Conservation (phyloP, 352 stramenopile species). For the Pythium vanterpoolii region DNA sequence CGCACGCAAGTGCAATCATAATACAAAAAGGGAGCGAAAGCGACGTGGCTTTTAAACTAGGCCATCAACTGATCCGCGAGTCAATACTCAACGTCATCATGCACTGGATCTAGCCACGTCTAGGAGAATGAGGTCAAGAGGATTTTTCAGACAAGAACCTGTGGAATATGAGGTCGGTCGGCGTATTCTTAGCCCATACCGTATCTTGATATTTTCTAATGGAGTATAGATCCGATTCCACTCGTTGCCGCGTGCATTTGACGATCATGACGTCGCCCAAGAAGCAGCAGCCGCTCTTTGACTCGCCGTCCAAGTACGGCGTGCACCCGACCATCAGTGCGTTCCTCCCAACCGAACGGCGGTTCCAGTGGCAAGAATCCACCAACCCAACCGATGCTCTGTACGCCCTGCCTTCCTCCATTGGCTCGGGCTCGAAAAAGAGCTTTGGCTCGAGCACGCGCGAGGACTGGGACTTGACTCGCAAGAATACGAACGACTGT, state of each 20-base stretch:
- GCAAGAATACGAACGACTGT: constrained; percentile 58
- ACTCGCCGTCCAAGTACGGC: constrained; percentile 70
- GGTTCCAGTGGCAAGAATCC: constrained; percentile 70
- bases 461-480: constrained; percentile 71
- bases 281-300: constrained; percentile 58
- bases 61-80: not conserved
- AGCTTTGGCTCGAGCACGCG: constrained; percentile 77
- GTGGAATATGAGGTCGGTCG: no score
- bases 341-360: constrained; percentile 60
- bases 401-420: constrained; percentile 64
- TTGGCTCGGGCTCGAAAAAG: constrained; percentile 55
- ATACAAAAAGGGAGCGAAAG: no score
- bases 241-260: no score
- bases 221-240: no score
- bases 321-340: constrained; percentile 67
- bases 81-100: not conserved
- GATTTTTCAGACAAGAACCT: not conserved
- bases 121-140: not conserved
- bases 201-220: not conserved
- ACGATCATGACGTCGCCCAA: constrained; percentile 20
- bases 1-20: no score
- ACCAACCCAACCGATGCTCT: constrained; percentile 55
- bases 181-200: not conserved
- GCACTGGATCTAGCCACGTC: not conserved
- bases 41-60: no score